phyloP scores from a whole-genome alignment of 75 land plant species.

The Ceratopteris richardii region DNA sequence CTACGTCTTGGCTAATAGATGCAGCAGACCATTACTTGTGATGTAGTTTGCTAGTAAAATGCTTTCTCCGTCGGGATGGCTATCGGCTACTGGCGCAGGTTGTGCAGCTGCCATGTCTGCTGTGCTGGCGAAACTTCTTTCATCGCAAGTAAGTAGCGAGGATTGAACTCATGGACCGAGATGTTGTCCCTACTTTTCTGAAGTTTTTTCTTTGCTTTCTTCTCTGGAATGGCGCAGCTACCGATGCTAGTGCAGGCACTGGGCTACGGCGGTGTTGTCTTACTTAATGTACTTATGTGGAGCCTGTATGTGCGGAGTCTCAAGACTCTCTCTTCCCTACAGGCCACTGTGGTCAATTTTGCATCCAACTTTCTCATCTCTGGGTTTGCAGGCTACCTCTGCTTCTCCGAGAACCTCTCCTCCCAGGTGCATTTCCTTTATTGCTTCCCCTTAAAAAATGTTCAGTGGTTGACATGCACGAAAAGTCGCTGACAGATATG shows the following conservation, averaged over 20 bases:
- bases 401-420: constrained; percentile 54
- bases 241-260: constrained; percentile 19
- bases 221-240: constrained; percentile 6
- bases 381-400: constrained; percentile 70
- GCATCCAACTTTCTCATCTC: constrained; percentile 81
- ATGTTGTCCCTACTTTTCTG: background rate
- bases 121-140: constrained; percentile 60
- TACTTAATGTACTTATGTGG: constrained; percentile 89
- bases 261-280: constrained; percentile 58
- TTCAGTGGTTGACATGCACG: no score
- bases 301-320: constrained; percentile 82
- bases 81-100: constrained; percentile 68
- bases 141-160: constrained; percentile 30
- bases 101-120: constrained; percentile 66
- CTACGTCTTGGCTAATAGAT: no score
- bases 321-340: constrained; percentile 67
- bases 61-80: constrained; percentile 9
- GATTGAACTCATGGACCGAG: background rate
- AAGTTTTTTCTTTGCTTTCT: background rate
- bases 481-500: no score
- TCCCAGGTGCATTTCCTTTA: constrained; percentile 27
- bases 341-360: constrained; percentile 89
- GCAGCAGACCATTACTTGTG: no score
- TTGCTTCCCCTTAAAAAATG: no score
- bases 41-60: no score